Conservation (phyloP, 2,329 filamentous ascomycete species). For the Cercospora beticola region DNA sequence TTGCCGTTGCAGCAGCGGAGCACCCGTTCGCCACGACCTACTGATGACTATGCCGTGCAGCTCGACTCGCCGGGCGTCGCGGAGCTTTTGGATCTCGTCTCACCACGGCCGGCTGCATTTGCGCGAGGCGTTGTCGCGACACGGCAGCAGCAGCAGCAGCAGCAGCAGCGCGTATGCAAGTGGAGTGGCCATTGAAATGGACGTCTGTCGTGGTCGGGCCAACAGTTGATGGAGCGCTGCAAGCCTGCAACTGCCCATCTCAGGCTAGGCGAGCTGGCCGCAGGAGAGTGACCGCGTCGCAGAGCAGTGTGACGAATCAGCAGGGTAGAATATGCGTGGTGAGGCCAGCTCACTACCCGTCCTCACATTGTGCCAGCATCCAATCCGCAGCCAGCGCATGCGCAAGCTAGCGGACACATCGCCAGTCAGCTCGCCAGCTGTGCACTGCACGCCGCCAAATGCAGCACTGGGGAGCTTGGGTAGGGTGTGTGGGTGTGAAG, state of each 20-base stretch:
- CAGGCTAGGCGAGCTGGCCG: not conserved
- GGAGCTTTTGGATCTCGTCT: conserved; percentile 2
- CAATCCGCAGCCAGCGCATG: conserved; percentile 4
- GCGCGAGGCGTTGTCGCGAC: not conserved
- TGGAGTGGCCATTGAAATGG: not conserved
- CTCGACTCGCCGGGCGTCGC: not conserved
- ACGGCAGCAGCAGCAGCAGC: not conserved
- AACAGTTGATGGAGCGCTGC: not conserved
- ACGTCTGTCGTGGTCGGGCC: not conserved
- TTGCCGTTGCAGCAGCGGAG: too few relatives aligned
- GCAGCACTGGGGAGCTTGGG: not conserved
- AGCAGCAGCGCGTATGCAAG: not conserved
- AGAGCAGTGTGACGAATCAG: conserved; percentile 1
- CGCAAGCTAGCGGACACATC: not conserved
- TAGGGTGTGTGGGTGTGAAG: not conserved
- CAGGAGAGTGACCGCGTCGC: conserved; percentile 4
- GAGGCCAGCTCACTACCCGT: conserved; percentile 10
- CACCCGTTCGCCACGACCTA: not conserved
- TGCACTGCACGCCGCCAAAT: conserved; percentile 1
- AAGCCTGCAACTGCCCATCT: conserved; percentile 5
- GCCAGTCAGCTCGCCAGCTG: not conserved
- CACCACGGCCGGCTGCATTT: not conserved
- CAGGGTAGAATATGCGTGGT: not conserved
- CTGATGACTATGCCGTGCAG: not conserved
- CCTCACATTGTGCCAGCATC: not conserved